Evolutionary conservation across 1,284 basidiomycete species (phyloP), one percentile per base, ranked within the genome.

Genomic region (Sporisorium exsertum): DNA sequence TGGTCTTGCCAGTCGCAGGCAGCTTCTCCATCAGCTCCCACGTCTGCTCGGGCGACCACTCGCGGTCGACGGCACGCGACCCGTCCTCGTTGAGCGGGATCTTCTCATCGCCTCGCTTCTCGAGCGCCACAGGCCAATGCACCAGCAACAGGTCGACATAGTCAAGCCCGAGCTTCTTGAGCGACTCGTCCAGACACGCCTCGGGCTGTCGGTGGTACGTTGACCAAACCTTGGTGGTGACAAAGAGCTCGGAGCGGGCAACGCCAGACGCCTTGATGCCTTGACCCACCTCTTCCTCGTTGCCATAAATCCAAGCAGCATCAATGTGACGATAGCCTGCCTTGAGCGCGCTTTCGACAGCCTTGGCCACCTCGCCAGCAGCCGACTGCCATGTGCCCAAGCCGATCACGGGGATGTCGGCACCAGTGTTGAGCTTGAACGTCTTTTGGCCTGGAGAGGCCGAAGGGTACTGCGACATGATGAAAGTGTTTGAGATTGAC

Each of bases 1-100:
- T 90, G 53, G 92, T 88, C 86, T 94, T 93, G 43, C 81, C 82
- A 35, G 92, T 91, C 83, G 89, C 89, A 69, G 90, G 86, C 46
- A 94, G 72, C 15, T 87, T 89, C 86, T 94, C 93, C 90, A 95
- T 92, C 84, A 92, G 90, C 74, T 88, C 89, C 93, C 94, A 94
- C 6, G 93, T 94, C 64, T 93, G 88, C 60, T 86, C 87, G 71
- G 92, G 83, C 46, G 90, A 88, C 90, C 92, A 92, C 49, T 88
- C 87, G 88, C 37, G 92, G 92, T 86, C 78, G 53, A 71, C 67
- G 49, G 57, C 73, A 91, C 89, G 0, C 90, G 89, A 58, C 89
- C 90, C 20, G 87, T 89, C 12, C 92, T 92, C 86, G 93, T 89
- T 50, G 89, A 84, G 13, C 89, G 90, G 85, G 47, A 80, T 79